phyloP scores from a whole-genome alignment of 2,329 filamentous ascomycete genomes.

The Zopfia rhizophila region DNA sequence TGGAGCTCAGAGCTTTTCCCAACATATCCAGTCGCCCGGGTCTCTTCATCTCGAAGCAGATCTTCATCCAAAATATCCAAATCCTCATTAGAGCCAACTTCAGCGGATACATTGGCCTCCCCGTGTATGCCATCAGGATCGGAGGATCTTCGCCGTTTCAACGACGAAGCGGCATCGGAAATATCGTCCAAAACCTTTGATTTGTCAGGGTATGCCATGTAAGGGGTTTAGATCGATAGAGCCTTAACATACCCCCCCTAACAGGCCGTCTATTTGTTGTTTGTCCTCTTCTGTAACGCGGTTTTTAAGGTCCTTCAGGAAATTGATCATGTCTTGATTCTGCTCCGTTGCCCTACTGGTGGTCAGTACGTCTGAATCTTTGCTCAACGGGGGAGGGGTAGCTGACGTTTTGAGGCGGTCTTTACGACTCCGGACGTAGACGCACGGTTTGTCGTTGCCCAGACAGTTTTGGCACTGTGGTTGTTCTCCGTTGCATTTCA shows the following conservation, averaged over 20 bases:
- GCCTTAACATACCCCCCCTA: constrained; percentile 6
- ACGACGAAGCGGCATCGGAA: constrained; percentile 27
- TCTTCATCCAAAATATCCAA: constrained; percentile 21
- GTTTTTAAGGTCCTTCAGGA: neutral
- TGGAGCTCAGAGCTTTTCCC: constrained; percentile 24
- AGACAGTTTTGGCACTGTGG: constrained; percentile 6
- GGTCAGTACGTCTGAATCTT: neutral
- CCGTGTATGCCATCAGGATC: constrained; percentile 21
- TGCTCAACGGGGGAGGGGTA: neutral
- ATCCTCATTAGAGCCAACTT: constrained; percentile 28
- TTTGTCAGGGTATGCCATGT: too few species aligned
- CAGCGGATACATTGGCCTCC: constrained; percentile 34
- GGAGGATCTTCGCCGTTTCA: constrained; percentile 21
- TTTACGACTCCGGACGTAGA: constrained; percentile 2
- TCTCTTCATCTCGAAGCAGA: constrained; percentile 12
- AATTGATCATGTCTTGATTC: constrained; percentile 1
- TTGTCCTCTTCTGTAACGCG: constrained; percentile 3
- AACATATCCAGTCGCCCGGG: constrained; percentile 23
- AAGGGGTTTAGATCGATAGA: too few species aligned
- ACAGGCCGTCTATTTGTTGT: constrained; percentile 3
- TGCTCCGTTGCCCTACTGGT: constrained; percentile 2
- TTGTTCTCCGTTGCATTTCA: constrained; percentile 14
- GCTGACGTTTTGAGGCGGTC: constrained; percentile 6
- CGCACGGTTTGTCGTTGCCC: constrained; percentile 1
- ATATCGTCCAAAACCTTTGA: constrained; percentile 29